These are phyloP conservation scores for Olyra latifolia DNA, from an alignment of 176 grass and related monocot species.

Conservation along the genomic window DNA sequence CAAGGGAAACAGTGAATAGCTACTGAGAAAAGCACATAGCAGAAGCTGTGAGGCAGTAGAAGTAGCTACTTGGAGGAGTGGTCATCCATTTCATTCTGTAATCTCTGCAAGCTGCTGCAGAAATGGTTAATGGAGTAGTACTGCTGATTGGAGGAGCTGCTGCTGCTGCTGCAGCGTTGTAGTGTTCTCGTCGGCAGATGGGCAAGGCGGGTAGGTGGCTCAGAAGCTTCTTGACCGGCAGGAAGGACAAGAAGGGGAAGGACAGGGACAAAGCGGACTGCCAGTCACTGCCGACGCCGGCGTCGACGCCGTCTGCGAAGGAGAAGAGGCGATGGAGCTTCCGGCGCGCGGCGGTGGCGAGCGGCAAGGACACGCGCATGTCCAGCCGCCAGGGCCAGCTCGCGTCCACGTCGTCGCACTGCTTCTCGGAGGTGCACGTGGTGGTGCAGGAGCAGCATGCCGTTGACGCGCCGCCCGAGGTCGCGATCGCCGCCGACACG, in stretches of 20 bases:
- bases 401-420: slow-evolving; percentile 45
- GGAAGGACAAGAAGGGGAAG: slow-evolving; percentile 40
- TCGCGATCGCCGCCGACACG: neutral
- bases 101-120: neutral
- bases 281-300: neutral
- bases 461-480: neutral
- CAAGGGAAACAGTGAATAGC: neutral
- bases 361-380: slow-evolving; percentile 16
- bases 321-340: slow-evolving; percentile 86
- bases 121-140: neutral
- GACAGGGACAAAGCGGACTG: slow-evolving; percentile 22
- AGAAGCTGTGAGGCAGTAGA: neutral
- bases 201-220: slow-evolving; percentile 73
- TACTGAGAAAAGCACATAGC: slow-evolving; percentile 1
- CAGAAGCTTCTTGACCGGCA: slow-evolving; percentile 43
- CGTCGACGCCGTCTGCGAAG: slow-evolving; percentile 17
- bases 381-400: slow-evolving; percentile 28
- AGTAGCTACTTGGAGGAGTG: neutral
- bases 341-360: slow-evolving; percentile 21
- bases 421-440: slow-evolving; percentile 44
- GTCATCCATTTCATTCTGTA: neutral
- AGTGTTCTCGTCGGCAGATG: slow-evolving; percentile 34
- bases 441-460: slow-evolving; percentile 29
- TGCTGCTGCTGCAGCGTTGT: neutral
- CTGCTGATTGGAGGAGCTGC: too few relatives aligned